Evolutionary conservation across 2,329 filamentous ascomycete genomes (phyloP).

Genomic region (Neodidymelliopsis sp.): DNA sequence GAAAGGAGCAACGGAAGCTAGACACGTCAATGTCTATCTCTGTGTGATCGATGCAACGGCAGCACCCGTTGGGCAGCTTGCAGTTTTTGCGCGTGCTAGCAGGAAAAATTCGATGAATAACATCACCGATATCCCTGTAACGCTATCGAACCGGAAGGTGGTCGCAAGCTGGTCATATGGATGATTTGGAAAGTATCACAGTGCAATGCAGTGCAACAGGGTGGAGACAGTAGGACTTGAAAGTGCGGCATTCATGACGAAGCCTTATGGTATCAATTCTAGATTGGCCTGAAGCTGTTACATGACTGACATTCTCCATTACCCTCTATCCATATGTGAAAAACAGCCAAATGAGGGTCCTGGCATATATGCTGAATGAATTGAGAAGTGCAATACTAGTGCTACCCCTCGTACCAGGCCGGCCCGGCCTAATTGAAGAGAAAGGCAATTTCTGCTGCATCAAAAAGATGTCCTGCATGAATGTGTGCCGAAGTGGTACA

Average conservation of each 20-base stretch:
- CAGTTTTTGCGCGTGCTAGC: background rate
- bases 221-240: constrained; percentile 5
- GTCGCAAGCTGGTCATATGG: constrained; percentile 4
- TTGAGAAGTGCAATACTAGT: constrained; percentile 3
- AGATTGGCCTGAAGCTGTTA: constrained; percentile 17
- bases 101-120: background rate
- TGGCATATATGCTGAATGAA: constrained; percentile 2
- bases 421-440: constrained; percentile 10
- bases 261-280: constrained; percentile 34
- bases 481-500: constrained; percentile 20
- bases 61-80: constrained; percentile 3
- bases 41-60: constrained; percentile 9
- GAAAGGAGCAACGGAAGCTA: constrained; percentile 20
- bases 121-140: constrained; percentile 6
- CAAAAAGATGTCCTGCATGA: constrained; percentile 32
- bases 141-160: constrained; percentile 11
- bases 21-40: constrained; percentile 27
- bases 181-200: background rate
- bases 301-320: constrained; percentile 15
- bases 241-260: constrained; percentile 16
- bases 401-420: constrained; percentile 1
- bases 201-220: constrained; percentile 5
- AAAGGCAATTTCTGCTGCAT: constrained; percentile 4
- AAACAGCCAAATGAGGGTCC: constrained; percentile 13
- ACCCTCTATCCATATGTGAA: constrained; percentile 6